Base-by-base conservation (phyloP, 345 rosid genomes). In the Passiflora organensis region DNA sequence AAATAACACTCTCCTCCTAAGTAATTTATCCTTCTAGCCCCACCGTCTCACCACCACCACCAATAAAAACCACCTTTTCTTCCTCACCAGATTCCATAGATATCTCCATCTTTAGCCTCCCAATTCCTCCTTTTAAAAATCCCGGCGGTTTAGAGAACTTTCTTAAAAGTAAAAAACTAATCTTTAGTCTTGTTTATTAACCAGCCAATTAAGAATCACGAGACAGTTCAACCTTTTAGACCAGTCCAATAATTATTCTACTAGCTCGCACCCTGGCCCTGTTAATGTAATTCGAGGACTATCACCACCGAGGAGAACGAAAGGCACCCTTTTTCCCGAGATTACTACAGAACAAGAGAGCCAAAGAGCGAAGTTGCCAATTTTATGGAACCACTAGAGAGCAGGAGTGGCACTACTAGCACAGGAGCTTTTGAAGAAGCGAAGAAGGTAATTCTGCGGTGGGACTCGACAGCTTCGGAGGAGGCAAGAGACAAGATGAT, bases 401-500 rank as follows among this genome's bases (percentile, higher is more conserved):
- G 42, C 37, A 45, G 9, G 41, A 43, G 23, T 53, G 21, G 39
- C 16, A 54, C n/a, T n/a, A n/a, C n/a, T n/a, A n/a, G n/a, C n/a
- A 32, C 32, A 13, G 45, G 43, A 47, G 71, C 67, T 12, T 78
- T 80, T 22, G 94, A 82, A 19, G 64, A 74, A 36, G 96, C 97
- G 0, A 82, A 88, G 81, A 74, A 64, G 72, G 63, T 91, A 5
- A 88, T 91, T 45, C 78, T 83, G n/a, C 69, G 91, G 38, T 88
- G 98, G 98, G 96, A 91, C 70, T 82, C 98, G 0, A 76, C 96
- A 13, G 85, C 83, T 2, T 91, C 95, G 0, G 98, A 87, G 60
- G 98, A 87, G 45, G 90, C 93, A 0, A 67, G 85, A 6, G 95
- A 84, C 55, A 88, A 67, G 73, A 88, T 88, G 96, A 84, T 91